Base-by-base conservation (phyloP, 179 eudicot genomes). In the Drosera spatulata region DNA sequence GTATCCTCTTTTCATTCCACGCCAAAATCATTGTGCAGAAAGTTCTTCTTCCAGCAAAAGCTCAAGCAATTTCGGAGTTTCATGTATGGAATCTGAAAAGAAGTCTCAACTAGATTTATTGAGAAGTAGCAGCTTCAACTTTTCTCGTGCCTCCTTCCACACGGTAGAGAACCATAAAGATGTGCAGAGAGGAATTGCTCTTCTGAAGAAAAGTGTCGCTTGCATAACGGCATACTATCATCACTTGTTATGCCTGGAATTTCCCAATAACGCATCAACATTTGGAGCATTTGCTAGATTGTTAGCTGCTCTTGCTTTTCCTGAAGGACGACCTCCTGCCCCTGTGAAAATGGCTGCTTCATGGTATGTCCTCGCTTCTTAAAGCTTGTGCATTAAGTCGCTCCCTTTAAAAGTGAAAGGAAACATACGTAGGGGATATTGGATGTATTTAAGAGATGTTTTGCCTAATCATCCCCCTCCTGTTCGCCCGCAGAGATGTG, bases 161-260 rank as follows among this genome's bases (percentile, higher is more conserved):
- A 81, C 97, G 38, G 62, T 83, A 63, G 82, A 93, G 70, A 77
- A 76, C 11, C 99, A 94, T 76, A 77, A 78, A 66, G 99, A 94
- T 59, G 68, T 94, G 82, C 99, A 94, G 73, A 94, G 85, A 77
- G 99, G 99, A 70, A 90, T 94, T 64, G 85, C 97, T 62, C 97
- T 94, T 68, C 85, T 94, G 56, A 94, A 94, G 79, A 94, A 90
- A 74, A 94, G 97, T 77, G 99, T 94, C 69, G 94, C 99, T 56
- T 90, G 97, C 63, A 67, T 85, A 41, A 94, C 97, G 41, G 91
- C 97, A 40, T 87, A 87, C 71, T 94, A 97, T 64, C 87, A 90
- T 63, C 85, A 85, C 78, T 81, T 89, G 54, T 75, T 94, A 57
- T 83, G 83, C 72, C 63, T 90, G 58, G 97, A 94, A 66, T 83